These are phyloP conservation scores for Toxoplasma gondii DNA, from an alignment of 169 alveolate genomes.

Conservation along the genomic window DNA sequence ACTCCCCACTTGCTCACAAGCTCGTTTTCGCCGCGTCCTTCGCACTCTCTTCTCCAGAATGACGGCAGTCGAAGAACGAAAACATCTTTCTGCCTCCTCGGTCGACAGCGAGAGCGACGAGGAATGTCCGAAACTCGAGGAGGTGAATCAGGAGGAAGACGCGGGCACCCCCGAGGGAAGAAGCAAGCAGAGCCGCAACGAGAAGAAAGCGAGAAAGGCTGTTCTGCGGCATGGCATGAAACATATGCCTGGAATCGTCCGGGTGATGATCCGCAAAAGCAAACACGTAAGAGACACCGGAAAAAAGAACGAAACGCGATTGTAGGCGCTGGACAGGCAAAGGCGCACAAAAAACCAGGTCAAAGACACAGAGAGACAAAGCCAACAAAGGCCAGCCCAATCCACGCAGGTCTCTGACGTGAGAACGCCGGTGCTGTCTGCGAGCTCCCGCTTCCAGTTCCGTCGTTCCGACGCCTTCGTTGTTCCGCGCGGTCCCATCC, in stretches of 20 bases:
- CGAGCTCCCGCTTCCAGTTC: too few species aligned
- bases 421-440: too few species aligned
- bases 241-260: conserved; percentile 89
- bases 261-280: conserved; percentile 93
- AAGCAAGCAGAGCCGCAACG: conserved; percentile 88
- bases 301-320: neutral
- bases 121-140: conserved; percentile 32
- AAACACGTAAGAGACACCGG: conserved; percentile 76
- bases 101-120: conserved; percentile 57
- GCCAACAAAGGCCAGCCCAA: too few species aligned
- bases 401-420: too few species aligned
- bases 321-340: neutral
- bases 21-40: neutral
- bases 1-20: neutral
- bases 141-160: neutral
- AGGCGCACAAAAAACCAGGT: too few species aligned
- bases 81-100: conserved; percentile 43
- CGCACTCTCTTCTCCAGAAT: neutral
- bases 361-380: too few species aligned
- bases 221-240: conserved; percentile 93
- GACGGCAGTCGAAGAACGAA: conserved; percentile 39
- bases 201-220: conserved; percentile 94
- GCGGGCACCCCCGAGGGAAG: conserved; percentile 24
- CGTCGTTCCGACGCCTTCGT: too few species aligned
- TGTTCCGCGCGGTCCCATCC: too few species aligned